Percentiles rank a stretch among this genome's conserved stretches.
phyloP scores from a whole-genome alignment of 805 yeast species.

The Lipomyces yamadae region DNA sequence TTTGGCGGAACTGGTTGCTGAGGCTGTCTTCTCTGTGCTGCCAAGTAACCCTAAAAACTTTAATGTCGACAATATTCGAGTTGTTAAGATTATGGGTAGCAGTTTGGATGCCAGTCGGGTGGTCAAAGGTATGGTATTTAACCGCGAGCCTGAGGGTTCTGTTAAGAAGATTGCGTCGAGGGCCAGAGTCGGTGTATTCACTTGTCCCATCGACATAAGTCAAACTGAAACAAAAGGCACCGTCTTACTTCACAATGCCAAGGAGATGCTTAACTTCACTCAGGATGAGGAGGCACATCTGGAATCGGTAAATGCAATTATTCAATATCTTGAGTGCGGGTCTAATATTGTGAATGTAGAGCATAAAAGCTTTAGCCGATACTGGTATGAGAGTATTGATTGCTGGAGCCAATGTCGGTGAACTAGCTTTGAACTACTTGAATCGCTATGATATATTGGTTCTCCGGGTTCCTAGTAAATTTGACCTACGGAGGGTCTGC shows the following conservation, averaged over 20 bases:
- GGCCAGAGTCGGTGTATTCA: slow-evolving; percentile 88
- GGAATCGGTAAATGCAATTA: slow-evolving; percentile 54
- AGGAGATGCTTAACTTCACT: slow-evolving; percentile 94
- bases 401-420: slow-evolving; percentile 95
- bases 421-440: slow-evolving; percentile 88
- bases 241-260: slow-evolving; percentile 90
- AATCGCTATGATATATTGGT: slow-evolving; percentile 85
- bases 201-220: slow-evolving; percentile 92
- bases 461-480: slow-evolving; percentile 88
- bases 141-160: slow-evolving; percentile 87
- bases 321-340: background rate
- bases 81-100: slow-evolving; percentile 95
- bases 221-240: slow-evolving; percentile 99
- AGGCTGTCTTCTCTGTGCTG: slow-evolving; percentile 78
- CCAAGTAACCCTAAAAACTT: slow-evolving; percentile 70
- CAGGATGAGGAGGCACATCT: slow-evolving; percentile 95
- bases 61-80: slow-evolving; percentile 92
- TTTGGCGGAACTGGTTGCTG: slow-evolving; percentile 76
- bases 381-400: slow-evolving; percentile 86
- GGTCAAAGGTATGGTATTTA: slow-evolving; percentile 96
- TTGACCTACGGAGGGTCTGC: slow-evolving; percentile 89
- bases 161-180: slow-evolving; percentile 64
- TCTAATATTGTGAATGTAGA: slow-evolving; percentile 35
- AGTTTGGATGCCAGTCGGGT: slow-evolving; percentile 75
- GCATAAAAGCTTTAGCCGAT: slow-evolving; percentile 79